A percentile compares a stretch with the other conserved stretches of the same genome.
phyloP scores from a whole-genome alignment of 129 eudicot species.

The Flaveria bidentis region DNA sequence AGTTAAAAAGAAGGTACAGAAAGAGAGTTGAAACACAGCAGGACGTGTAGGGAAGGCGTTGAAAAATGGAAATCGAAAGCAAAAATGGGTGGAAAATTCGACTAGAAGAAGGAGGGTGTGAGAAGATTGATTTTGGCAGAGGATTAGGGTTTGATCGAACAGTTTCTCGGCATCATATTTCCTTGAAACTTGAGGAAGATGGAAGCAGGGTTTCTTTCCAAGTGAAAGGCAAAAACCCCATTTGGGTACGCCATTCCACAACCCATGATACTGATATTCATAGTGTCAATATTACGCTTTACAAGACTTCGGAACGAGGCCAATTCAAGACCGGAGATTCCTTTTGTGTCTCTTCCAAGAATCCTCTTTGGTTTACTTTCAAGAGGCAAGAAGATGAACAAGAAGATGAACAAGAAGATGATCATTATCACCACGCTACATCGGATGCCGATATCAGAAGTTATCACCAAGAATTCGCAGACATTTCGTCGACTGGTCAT shows the following conservation, averaged over 20 bases:
- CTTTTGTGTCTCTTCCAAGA: conserved; percentile 63
- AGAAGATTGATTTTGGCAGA: conserved; percentile 52
- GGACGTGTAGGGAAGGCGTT: no score
- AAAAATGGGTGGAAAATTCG: conserved; percentile 48
- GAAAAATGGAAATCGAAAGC: conserved; percentile 64
- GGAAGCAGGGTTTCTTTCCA: conserved; percentile 43
- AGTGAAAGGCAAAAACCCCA: conserved; percentile 74
- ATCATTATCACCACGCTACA: background rate
- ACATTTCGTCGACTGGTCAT: conserved; percentile 40
- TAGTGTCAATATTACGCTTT: conserved; percentile 54
- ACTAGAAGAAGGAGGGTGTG: conserved; percentile 38
- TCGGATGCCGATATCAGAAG: conserved; percentile 24
- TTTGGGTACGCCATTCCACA: conserved; percentile 42
- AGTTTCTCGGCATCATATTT: conserved; percentile 74
- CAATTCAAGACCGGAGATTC: conserved; percentile 56
- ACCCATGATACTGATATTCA: no score
- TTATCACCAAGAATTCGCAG: conserved; percentile 42
- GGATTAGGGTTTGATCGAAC: conserved; percentile 51
- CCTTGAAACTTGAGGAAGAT: conserved; percentile 39
- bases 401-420: conserved; percentile 11
- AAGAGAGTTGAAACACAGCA: no score
- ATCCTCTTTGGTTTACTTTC: conserved; percentile 67
- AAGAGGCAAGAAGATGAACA: conserved; percentile 31
- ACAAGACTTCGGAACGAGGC: conserved; percentile 49
- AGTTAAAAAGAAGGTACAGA: no score